Base-by-base conservation (phyloP, 306 rosid species). In the Betula pendula region DNA sequence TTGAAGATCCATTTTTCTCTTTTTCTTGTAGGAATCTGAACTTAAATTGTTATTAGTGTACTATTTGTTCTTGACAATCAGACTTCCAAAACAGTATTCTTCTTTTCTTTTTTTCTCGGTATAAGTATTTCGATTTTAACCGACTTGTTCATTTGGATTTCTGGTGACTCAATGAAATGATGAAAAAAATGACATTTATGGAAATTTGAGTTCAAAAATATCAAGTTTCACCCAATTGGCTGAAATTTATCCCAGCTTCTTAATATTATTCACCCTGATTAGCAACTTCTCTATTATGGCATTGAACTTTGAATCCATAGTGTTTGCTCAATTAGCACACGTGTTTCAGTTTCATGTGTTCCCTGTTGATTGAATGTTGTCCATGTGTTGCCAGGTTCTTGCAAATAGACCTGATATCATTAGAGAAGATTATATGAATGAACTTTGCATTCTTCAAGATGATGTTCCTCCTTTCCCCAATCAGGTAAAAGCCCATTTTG, bases 391-490 rank as follows among this genome's bases (percentile, higher is more conserved):
- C 76, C 85, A 95, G 98, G 98, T 95, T 78, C 97, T 95, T 84
- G 99, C 99, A 53, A 95, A 87, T 87, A 88, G 99, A 85, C 99
- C 99, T 7, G 99, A 95, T 78, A 95, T 95, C 75, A 92, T 95
- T 24, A 90, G 99, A 87, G 99, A 95, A 90, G 99, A 95, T 87
- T 95, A 95, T 83, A 92, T 95, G 99, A 95, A 91, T 82, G 99
- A 95, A 74, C 97, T 95, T 49, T 95, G 99, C 90, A 92, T 95
- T 83, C 99, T 95, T 84, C 99, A 95, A 85, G 97, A 95, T 74
- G 99, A 95, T 16, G 99, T 95, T 85, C 99, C 99, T 68, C 50
- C 99, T 71, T 95, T 95, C 85, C 97, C 99, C 67, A 92, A 91
- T 82, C 87, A 92, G 90, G 99, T 95, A 78, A 75, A 77, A 60